These are phyloP conservation scores for Fusarium ramigenum DNA, from an alignment of 2,329 filamentous ascomycete genomes.

Conservation along the genomic window DNA sequence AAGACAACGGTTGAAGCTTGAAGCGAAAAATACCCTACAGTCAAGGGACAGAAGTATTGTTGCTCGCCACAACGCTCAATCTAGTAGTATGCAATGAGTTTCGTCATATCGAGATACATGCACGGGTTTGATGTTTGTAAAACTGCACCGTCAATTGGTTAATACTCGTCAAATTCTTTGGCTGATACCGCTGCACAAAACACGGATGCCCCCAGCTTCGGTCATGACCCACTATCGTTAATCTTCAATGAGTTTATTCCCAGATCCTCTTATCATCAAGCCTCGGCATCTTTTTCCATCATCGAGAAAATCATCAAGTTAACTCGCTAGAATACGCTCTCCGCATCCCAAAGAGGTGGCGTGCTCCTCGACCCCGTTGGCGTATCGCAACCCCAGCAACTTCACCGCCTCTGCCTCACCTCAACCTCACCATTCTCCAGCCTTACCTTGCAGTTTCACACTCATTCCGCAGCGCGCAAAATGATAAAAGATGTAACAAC, in stretches of 20 bases:
- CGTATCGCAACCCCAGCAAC: neutral
- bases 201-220: too few species aligned
- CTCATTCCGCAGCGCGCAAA: neutral
- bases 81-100: neutral
- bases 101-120: neutral
- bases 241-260: neutral
- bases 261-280: neutral
- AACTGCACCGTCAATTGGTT: rapidly evolving
- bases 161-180: too few species aligned
- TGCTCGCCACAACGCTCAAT: too few species aligned
- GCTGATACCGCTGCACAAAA: too few species aligned
- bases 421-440: neutral
- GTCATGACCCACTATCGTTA: neutral
- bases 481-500: neutral
- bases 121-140: neutral
- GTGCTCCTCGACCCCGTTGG: neutral
- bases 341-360: neutral
- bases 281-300: neutral
- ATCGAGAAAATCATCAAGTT: neutral
- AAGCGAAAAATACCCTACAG: neutral
- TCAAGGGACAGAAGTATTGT: rapidly evolving
- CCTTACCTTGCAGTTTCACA: neutral
- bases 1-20: neutral
- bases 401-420: conserved; percentile 9
- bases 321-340: neutral